phyloP scores from a whole-genome alignment of 2,329 filamentous ascomycete genomes.

The Paraconiothyrium brasiliense region DNA sequence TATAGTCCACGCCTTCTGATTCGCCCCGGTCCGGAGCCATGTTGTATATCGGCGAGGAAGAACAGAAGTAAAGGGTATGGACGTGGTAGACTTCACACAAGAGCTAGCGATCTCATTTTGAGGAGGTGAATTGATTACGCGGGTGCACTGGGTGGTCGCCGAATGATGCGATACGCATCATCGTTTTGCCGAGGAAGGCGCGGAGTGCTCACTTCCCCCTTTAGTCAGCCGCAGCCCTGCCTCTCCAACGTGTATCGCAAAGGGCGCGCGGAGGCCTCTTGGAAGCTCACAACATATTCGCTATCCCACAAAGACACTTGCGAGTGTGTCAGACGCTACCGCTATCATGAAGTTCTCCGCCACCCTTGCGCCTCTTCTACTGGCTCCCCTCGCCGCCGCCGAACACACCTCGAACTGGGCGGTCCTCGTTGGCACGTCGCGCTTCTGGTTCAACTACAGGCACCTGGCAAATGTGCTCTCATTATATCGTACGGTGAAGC shows the following conservation, averaged over 20 bases:
- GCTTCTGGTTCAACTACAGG: slow-evolving; percentile 99
- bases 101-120: background rate
- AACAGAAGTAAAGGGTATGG: background rate
- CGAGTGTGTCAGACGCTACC: background rate
- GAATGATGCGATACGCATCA: slow-evolving; percentile 34
- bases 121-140: background rate
- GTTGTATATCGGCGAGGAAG: background rate
- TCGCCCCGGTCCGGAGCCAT: slow-evolving; percentile 49
- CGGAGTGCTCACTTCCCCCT: slow-evolving; percentile 28
- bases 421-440: slow-evolving; percentile 96
- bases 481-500: slow-evolving; percentile 97
- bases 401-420: slow-evolving; percentile 99
- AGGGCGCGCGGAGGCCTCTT: slow-evolving; percentile 3
- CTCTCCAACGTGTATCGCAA: slow-evolving; percentile 31
- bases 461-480: slow-evolving; percentile 98
- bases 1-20: slow-evolving; percentile 20
- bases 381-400: slow-evolving; percentile 59
- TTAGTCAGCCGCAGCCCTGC: slow-evolving; percentile 34
- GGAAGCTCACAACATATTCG: background rate
- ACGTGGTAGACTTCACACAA: background rate
- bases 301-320: background rate
- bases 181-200: slow-evolving; percentile 11
- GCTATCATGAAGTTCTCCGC: slow-evolving; percentile 37
- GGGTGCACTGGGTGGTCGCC: background rate
- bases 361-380: slow-evolving; percentile 39